Evolutionary conservation across 2,329 filamentous ascomycete genomes (phyloP), one percentile per base, ranked within the genome.

Genomic region (Xylariaceae sp.): DNA sequence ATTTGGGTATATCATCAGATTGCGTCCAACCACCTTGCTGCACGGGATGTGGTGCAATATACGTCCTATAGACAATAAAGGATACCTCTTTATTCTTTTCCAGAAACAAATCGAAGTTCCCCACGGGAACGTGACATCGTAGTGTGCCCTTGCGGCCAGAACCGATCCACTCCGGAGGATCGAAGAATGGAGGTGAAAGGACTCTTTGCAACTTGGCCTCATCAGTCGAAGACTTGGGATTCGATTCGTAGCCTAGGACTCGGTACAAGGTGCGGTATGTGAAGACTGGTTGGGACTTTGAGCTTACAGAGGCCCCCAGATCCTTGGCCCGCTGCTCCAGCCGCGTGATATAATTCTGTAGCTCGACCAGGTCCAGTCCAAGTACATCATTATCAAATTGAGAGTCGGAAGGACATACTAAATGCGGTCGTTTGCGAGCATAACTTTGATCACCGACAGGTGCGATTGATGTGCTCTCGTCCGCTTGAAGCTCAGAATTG

Each of bases 61-160:
- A 37, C 12, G 49, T 53, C 29, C 37, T 45, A n/a, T 28, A 53
- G 39, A 53, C 49, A 19, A 53, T 45, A n/a, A 53, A 53, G 3
- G 49, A 45, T 4, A 53, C n/a, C 4, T 53, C 16, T 17, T 53
- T 53, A n/a, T 53, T 53, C 24, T 37, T 24, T 16, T 53, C 41
- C 17, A 53, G 31, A 19, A 28, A 53, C 12, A 53, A 17, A 45
- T 53, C 41, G 26, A 53, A 39, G 28, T 53, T 53, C 4, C 39
- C 23, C 9, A 53, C 49, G 1, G 49, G 49, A 46, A 28, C 28
- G 3, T n/a, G 19, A 21, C 39, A 45, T 34, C 29, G 19, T 14
- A 45, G 9, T 0, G 29, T 53, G 11, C 49, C 49, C 1, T 23
- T 29, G 5, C 28, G 17, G 9, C 28, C 12, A 5, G 49, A 37